Evolutionary conservation across 1,284 basidiomycete species (phyloP).

Genomic region (Rhizoctonia solani): DNA sequence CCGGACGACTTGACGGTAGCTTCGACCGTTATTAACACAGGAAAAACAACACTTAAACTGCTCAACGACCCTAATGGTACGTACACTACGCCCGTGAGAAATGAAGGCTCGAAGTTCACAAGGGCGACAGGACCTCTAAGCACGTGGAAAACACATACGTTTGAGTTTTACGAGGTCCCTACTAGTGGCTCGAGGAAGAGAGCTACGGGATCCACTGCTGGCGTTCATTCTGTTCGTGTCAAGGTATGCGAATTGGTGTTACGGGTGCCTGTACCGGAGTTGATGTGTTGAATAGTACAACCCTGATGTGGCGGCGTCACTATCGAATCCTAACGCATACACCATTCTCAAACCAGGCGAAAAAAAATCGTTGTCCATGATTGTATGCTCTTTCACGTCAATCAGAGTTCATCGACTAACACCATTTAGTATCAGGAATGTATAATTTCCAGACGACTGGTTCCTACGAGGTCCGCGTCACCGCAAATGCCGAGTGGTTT

Average conservation of each 20-base stretch:
- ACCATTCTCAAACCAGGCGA: slow-evolving; percentile 32
- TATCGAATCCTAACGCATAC: slow-evolving; percentile 18
- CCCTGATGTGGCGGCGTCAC: background rate
- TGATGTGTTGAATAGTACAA: too few species aligned
- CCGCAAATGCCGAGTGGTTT: slow-evolving; percentile 27
- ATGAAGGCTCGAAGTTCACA: background rate
- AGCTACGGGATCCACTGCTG: background rate
- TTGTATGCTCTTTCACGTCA: slow-evolving; percentile 1
- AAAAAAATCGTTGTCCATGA: slow-evolving; percentile 32
- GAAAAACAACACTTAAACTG: slow-evolving; percentile 25
- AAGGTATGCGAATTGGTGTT: too few species aligned
- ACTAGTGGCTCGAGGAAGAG: background rate
- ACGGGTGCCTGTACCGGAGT: too few species aligned
- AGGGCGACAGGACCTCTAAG: slow-evolving; percentile 16
- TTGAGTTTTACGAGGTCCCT: slow-evolving; percentile 25
- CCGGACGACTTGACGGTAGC: slow-evolving; percentile 33
- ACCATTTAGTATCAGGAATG: slow-evolving; percentile 28
- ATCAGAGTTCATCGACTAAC: background rate
- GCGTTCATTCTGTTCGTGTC: slow-evolving; percentile 17
- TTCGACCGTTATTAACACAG: slow-evolving; percentile 26
- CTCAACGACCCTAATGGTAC: slow-evolving; percentile 33
- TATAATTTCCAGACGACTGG: slow-evolving; percentile 32
- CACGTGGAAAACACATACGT: slow-evolving; percentile 33
- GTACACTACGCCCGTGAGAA: background rate
- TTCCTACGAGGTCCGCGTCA: slow-evolving; percentile 9